Base-by-base conservation (phyloP, 2,329 filamentous ascomycete genomes). In the Xylaria sp. region DNA sequence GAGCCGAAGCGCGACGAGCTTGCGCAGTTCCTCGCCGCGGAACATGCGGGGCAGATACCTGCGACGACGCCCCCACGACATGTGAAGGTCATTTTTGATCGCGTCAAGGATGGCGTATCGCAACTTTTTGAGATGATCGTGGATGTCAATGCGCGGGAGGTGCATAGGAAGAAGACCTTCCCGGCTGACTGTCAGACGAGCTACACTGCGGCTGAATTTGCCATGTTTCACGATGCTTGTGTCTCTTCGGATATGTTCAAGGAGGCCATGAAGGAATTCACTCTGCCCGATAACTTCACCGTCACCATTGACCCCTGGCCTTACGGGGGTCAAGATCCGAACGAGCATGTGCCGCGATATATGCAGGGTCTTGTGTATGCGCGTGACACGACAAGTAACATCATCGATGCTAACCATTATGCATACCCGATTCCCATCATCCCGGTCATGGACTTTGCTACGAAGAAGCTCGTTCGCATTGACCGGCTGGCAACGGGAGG, bases 261-360 rank as follows among this genome's bases (percentile, higher is more conserved):
- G 61, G 71, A 77, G 11, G 79, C 79, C 55, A 70, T 82, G 68
- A 69, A 75, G 19, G 78, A 80, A 64, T 78, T 81, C 55, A 65
- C 68, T 3, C 68, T 82, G 10, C 79, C 79, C 3, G 73, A 78
- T 34, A 75, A 75, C 65, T 78, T 79, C 55, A 63, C 68, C 42
- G 67, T 79, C 54, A 73, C 72, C 11, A 78, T 80, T 63, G 78
- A 80, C 83, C 63, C 82, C 0, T 92, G 88, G 89, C 90, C 90
- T 44, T 92, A 91, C 63, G 79, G 79, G 5, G 76, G 76, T 2
- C 70, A 72, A 0, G 76, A 78, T 58, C 68, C 68, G 3, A 73
- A 76, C 3, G 75, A 77, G 52, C 69, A 72, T 19, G 67, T 72
- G 2, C 74, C 75, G 4, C 75, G 78, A 13, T 76, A 75, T 56